Base-by-base conservation (phyloP, 2,329 filamentous ascomycete genomes). In the Nemania diffusa region DNA sequence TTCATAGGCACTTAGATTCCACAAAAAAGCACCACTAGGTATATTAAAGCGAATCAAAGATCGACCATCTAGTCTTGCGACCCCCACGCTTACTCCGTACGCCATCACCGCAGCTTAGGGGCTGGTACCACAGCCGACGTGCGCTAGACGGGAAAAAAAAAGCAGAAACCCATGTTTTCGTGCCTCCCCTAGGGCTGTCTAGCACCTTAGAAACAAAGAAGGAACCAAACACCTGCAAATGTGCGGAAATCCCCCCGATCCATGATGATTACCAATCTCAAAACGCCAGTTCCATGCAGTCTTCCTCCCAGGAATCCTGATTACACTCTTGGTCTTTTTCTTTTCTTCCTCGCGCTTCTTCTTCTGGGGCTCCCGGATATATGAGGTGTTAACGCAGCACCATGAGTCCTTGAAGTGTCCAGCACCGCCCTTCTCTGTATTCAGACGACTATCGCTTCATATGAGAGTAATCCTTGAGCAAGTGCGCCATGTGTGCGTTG, bases 401-500 rank as follows among this genome's bases (percentile, higher is more conserved):
- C 40, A 20, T 9, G 5, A 51, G 8, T n/a, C 20, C 11, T 40
- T 8, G 2, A 32, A 26, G 26, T 5, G 24, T 26, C 37, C 9
- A 22, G 9, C 22, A 27, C 37, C 2, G n/a, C 26, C 37, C 8
- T 20, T n/a, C 26, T 26, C 13, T 27, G 22, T 26, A 42, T n/a
- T 11, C 24, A 2, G n/a, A n/a, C 11, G 1, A 32, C 59, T 68
- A 70, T 5, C 71, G 69, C 52, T 70, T 71, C 46, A 72, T 60
- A 46, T 71, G 68, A 3, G 65, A 65, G 24, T 68, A 73, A 40
- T 73, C 92, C 81, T 93, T 90, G 76, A 97, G 84, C 67, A 97
- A 86, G 71, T 91, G 89, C 73, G 86, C 85, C 93, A 97, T 97
- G 78, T 97, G 94, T 29, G 89, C 89, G 78, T 97, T 97, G 27